phyloP scores from a whole-genome alignment of 1,139 yeast genomes.

The Trichomonascaceae sp. region DNA sequence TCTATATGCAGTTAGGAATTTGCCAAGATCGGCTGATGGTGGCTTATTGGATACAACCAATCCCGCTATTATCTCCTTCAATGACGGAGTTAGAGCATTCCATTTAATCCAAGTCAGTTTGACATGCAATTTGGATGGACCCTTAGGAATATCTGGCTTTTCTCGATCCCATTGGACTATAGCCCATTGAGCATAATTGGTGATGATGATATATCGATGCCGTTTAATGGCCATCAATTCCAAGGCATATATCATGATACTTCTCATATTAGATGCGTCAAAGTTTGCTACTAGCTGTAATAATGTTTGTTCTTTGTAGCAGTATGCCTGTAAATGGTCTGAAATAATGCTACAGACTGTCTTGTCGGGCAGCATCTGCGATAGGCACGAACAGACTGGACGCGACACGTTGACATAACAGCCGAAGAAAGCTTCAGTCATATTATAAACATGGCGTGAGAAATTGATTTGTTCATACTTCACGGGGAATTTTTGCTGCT shows the following conservation, averaged over 20 bases:
- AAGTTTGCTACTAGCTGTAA: not conserved
- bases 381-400: constrained; percentile 1
- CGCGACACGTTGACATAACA: constrained; percentile 8
- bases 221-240: not conserved
- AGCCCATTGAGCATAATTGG: constrained; percentile 21
- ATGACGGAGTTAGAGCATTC: constrained; percentile 12
- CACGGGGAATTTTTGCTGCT: not conserved
- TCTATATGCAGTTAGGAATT: not conserved
- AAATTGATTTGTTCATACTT: not conserved
- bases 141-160: not conserved
- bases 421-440: constrained; percentile 6
- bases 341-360: not conserved
- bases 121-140: constrained; percentile 1
- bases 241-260: not conserved
- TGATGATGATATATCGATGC: constrained; percentile 11
- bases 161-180: constrained; percentile 11
- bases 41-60: constrained; percentile 3
- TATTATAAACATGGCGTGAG: constrained; percentile 1
- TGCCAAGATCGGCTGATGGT: not conserved
- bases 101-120: constrained; percentile 9
- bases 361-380: not conserved
- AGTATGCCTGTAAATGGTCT: not conserved
- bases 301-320: not conserved
- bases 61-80: constrained; percentile 15
- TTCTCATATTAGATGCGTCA: not conserved